Evolutionary conservation across 805 yeast genomes (phyloP).

Genomic region (Kazachstania martiniae): DNA sequence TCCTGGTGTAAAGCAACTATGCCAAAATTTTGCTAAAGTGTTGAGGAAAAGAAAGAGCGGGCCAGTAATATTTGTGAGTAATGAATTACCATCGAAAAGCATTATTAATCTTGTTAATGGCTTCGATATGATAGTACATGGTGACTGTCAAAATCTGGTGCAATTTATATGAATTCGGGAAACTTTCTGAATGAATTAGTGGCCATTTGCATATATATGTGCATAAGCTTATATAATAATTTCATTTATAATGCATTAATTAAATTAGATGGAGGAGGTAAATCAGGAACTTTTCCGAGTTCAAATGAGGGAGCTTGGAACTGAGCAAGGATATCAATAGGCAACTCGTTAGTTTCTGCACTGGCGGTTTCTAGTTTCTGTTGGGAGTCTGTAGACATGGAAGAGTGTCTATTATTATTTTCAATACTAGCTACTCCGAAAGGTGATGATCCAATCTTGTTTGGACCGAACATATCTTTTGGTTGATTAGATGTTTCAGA

Average conservation of each 20-base stretch:
- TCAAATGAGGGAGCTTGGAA: constrained; percentile 40
- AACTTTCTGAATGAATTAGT: too few relatives aligned
- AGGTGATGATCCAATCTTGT: too few relatives aligned
- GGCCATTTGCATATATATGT: constrained; percentile 1
- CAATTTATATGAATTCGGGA: constrained; percentile 9
- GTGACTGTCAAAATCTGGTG: constrained; percentile 54
- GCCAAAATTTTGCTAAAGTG: constrained; percentile 47
- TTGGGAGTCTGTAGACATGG: too few relatives aligned
- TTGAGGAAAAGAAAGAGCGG: constrained; percentile 42
- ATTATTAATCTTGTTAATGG: constrained; percentile 35
- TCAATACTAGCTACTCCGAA: too few relatives aligned
- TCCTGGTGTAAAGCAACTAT: constrained; percentile 56
- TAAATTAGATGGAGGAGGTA: constrained; percentile 53
- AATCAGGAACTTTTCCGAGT: constrained; percentile 61
- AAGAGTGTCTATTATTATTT: too few relatives aligned
- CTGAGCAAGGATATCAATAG: constrained; percentile 33
- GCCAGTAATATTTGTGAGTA: constrained; percentile 50
- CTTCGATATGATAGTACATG: constrained; percentile 49
- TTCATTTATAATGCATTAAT: constrained; percentile 1
- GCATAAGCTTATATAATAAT: background rate
- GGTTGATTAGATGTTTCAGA: background rate
- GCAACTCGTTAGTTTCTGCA: constrained; percentile 30
- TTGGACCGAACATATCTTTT: too few relatives aligned
- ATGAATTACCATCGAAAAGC: constrained; percentile 42
- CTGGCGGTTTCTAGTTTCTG: constrained; percentile 6